phyloP scores from a whole-genome alignment of 805 yeast genomes.

The Wickerhamomyces mucosus region DNA sequence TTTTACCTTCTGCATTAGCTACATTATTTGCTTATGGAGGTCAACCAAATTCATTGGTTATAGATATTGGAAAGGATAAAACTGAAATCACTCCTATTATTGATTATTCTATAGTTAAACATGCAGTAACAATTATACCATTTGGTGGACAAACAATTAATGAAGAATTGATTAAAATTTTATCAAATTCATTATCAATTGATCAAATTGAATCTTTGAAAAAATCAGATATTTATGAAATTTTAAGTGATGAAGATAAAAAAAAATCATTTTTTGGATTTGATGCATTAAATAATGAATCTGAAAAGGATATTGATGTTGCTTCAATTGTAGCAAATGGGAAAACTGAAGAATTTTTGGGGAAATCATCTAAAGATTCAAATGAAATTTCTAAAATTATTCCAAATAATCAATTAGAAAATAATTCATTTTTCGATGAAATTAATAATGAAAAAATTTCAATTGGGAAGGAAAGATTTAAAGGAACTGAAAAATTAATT shows the following conservation, averaged over 20 bases:
- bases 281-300: constrained; percentile 38
- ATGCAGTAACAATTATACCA: constrained; percentile 38
- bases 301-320: constrained; percentile 75
- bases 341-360: constrained; percentile 60
- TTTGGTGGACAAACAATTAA: constrained; percentile 65
- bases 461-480: constrained; percentile 90
- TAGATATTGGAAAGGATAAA: constrained; percentile 71
- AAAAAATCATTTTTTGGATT: constrained; percentile 52
- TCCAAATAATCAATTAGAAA: constrained; percentile 61
- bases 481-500: constrained; percentile 61
- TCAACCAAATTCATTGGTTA: constrained; percentile 56
- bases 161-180: constrained; percentile 34
- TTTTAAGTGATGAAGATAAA: constrained; percentile 58
- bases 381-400: constrained; percentile 25
- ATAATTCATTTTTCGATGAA: constrained; percentile 59
- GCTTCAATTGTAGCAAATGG: constrained; percentile 83
- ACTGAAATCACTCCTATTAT: constrained; percentile 76
- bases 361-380: constrained; percentile 45
- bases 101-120: constrained; percentile 54
- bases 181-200: constrained; percentile 48
- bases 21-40: constrained; percentile 66
- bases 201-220: constrained; percentile 70
- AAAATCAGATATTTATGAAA: constrained; percentile 67
- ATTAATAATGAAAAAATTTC: constrained; percentile 41
- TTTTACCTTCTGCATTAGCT: constrained; percentile 60